Conservation (phyloP, 768 basidiomycete genomes). For the Hygrophorus pudorinus region DNA sequence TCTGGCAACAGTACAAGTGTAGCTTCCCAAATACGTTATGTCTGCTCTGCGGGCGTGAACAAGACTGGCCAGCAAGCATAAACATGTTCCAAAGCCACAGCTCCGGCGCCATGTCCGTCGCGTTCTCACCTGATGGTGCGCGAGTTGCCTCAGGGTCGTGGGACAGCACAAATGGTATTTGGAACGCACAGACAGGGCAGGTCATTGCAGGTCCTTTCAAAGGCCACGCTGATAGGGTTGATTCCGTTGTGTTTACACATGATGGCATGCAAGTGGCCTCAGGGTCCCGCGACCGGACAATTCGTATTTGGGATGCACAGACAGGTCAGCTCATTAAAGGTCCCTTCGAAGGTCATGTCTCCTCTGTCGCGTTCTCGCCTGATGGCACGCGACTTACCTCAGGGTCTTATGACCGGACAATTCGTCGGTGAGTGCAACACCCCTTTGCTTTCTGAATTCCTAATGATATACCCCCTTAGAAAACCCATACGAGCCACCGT, state of each 20-base stretch:
- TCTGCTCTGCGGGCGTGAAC: neutral
- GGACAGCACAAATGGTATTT: slow-evolving; percentile 12
- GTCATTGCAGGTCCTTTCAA: neutral
- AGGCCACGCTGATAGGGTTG: neutral
- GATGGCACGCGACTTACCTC: slow-evolving; percentile 11
- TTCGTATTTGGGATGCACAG: slow-evolving; percentile 12
- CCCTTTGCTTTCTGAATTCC: neutral
- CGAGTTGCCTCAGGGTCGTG: slow-evolving; percentile 14
- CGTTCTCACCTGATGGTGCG: slow-evolving; percentile 18
- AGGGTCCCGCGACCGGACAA: slow-evolving; percentile 6
- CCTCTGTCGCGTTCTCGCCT: slow-evolving; percentile 9
- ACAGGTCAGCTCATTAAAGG: slow-evolving; percentile 2
- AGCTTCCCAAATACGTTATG: neutral
- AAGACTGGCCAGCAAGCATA: neutral
- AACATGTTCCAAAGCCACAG: neutral
- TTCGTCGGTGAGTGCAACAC: slow-evolving; percentile 7
- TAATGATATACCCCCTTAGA: slow-evolving; percentile 19
- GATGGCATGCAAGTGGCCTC: slow-evolving; percentile 10
- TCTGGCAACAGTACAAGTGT: slow-evolving; percentile 10
- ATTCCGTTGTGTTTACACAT: slow-evolving; percentile 9
- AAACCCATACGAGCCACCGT: slow-evolving; percentile 28
- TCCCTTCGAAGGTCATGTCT: slow-evolving; percentile 6
- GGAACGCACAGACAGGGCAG: slow-evolving; percentile 11
- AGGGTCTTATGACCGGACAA: slow-evolving; percentile 10
- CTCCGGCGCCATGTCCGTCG: slow-evolving; percentile 12